Evolutionary conservation across 495 filamentous ascomycete genomes (phyloP).

Genomic region (Niebla homalea): DNA sequence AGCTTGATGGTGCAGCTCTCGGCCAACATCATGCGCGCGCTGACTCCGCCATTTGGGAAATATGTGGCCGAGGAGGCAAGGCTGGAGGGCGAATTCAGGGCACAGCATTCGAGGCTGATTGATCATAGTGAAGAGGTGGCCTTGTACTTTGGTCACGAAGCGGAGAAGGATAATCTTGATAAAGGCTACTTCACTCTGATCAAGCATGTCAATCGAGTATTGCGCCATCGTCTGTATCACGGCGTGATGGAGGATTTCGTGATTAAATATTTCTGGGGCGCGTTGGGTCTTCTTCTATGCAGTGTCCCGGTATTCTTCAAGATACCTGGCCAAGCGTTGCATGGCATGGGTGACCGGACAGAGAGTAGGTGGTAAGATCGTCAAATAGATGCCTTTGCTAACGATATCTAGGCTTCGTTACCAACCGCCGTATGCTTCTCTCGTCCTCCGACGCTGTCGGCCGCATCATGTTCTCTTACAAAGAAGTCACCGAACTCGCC

Average conservation of each 20-base stretch:
- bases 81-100: conserved; percentile 90
- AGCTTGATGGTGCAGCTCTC: conserved; percentile 84
- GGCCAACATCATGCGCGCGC: conserved; percentile 78
- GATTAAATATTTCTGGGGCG: conserved; percentile 99
- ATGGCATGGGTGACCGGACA: conserved; percentile 78
- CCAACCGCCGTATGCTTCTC: conserved; percentile 80
- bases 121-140: conserved; percentile 93
- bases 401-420: conserved; percentile 55
- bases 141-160: conserved; percentile 83
- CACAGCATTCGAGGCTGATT: conserved; percentile 86
- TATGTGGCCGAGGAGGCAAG: conserved; percentile 94
- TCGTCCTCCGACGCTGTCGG: conserved; percentile 93
- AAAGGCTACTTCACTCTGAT: conserved; percentile 98
- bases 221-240: conserved; percentile 80
- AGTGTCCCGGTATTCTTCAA: conserved; percentile 93
- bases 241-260: conserved; percentile 99
- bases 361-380: conserved; percentile 45
- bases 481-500: conserved; percentile 89
- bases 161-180: conserved; percentile 92
- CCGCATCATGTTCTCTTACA: conserved; percentile 95
- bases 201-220: conserved; percentile 94
- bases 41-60: conserved; percentile 96
- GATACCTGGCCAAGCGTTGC: conserved; percentile 57
- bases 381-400: too few relatives aligned
- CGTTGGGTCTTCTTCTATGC: conserved; percentile 83